Evolutionary conservation across 495 filamentous ascomycete species (phyloP).

Genomic region (Penicillium angulare): DNA sequence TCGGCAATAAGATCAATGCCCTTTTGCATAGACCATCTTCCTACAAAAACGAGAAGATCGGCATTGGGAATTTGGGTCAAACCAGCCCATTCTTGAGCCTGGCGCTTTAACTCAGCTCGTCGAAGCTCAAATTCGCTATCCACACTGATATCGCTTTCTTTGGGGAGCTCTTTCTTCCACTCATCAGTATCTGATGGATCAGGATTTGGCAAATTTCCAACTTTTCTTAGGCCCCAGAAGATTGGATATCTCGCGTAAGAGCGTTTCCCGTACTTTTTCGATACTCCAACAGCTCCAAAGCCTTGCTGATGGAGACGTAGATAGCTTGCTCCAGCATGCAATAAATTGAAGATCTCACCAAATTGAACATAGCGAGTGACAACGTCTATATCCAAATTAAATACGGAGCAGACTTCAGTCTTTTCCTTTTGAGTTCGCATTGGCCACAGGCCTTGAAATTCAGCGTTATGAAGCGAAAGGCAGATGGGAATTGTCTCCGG

Average conservation of each 20-base stretch:
- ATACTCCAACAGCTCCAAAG: slow-evolving; percentile 74
- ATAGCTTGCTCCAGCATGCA: slow-evolving; percentile 72
- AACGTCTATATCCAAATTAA: slow-evolving; percentile 53
- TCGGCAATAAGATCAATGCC: slow-evolving; percentile 78
- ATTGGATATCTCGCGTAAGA: slow-evolving; percentile 75
- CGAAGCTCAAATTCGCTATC: slow-evolving; percentile 57
- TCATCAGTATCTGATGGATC: slow-evolving; percentile 73
- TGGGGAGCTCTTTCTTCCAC: slow-evolving; percentile 57
- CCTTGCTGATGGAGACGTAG: slow-evolving; percentile 73
- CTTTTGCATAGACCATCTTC: slow-evolving; percentile 78
- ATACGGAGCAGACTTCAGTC: slow-evolving; percentile 69
- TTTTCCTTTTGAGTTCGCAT: slow-evolving; percentile 67
- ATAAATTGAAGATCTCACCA: slow-evolving; percentile 67
- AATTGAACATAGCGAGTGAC: slow-evolving; percentile 54
- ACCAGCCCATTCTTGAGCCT: slow-evolving; percentile 77
- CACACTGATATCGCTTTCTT: slow-evolving; percentile 52
- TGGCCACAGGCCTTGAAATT: slow-evolving; percentile 74
- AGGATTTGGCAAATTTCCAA: slow-evolving; percentile 71
- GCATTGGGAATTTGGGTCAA: slow-evolving; percentile 63
- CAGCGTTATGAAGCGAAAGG: slow-evolving; percentile 64
- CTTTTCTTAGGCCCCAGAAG: slow-evolving; percentile 71
- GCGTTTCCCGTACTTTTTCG: slow-evolving; percentile 72
- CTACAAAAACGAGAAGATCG: slow-evolving; percentile 76
- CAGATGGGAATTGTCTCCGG: slow-evolving; percentile 53
- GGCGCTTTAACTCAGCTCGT: slow-evolving; percentile 56